Evolutionary conservation across 768 basidiomycete genomes (phyloP).

Genomic region (Pilatotrama ljubarskyi): DNA sequence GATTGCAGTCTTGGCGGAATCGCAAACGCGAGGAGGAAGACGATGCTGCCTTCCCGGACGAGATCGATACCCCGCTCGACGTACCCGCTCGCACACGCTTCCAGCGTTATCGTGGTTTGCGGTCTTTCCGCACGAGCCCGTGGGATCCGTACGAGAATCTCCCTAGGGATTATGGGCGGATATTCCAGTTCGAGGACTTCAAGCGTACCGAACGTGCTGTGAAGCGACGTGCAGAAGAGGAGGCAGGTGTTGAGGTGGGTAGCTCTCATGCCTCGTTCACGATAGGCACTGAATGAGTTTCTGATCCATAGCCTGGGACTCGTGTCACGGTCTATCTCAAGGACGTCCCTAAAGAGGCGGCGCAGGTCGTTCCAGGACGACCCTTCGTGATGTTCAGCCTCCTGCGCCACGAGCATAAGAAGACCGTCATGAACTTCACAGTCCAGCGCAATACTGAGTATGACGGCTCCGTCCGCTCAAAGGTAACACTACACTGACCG

Average conservation of each 20-base stretch:
- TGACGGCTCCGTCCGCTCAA: conserved; percentile 83
- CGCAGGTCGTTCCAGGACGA: conserved; percentile 29
- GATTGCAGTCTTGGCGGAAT: conserved; percentile 66
- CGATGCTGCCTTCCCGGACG: conserved; percentile 90
- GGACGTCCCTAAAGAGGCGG: conserved; percentile 68
- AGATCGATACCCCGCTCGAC: conserved; percentile 92
- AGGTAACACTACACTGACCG: conserved; percentile 47
- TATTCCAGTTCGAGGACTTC: conserved; percentile 97
- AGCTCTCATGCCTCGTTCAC: background rate
- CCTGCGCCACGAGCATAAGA: conserved; percentile 94
- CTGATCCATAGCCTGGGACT: conserved; percentile 62
- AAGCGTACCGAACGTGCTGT: conserved; percentile 78
- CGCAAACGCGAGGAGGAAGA: conserved; percentile 76
- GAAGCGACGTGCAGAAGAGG: conserved; percentile 63
- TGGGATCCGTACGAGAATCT: conserved; percentile 99
- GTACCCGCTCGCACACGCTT: conserved; percentile 79
- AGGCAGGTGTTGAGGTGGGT: conserved; percentile 64
- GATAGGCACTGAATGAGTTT: background rate
- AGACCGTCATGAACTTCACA: conserved; percentile 88
- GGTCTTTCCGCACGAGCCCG: conserved; percentile 90
- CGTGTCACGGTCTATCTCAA: conserved; percentile 78
- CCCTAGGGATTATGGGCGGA: conserved; percentile 89
- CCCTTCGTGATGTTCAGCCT: conserved; percentile 78
- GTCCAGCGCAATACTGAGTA: conserved; percentile 97
- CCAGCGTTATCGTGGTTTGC: conserved; percentile 88